These are phyloP conservation scores for Claviceps purpurea DNA, from an alignment of 2,329 filamentous ascomycete genomes.

Conservation along the genomic window DNA sequence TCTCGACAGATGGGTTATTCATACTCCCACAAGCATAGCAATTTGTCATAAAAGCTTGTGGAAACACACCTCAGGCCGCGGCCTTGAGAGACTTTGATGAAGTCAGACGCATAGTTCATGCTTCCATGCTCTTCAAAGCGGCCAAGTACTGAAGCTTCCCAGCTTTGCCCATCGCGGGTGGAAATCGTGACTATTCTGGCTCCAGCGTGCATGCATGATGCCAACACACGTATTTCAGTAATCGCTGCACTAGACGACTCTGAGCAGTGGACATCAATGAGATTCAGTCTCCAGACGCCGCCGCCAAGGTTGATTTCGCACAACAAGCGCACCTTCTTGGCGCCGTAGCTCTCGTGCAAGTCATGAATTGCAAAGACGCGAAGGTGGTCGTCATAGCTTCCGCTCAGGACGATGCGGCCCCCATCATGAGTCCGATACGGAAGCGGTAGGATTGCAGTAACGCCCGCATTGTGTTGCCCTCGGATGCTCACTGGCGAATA, in stretches of 20 bases:
- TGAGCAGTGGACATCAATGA: conserved; percentile 27
- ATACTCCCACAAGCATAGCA: conserved; percentile 53
- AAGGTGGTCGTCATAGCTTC: conserved; percentile 81
- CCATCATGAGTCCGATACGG: conserved; percentile 25
- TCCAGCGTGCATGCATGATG: conserved; percentile 90
- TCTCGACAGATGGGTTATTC: not conserved
- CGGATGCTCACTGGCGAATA: conserved; percentile 23
- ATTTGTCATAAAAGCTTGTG: conserved; percentile 65
- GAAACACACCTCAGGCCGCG: conserved; percentile 39
- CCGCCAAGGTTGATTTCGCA: conserved; percentile 56
- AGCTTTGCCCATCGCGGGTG: conserved; percentile 26
- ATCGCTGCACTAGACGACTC: conserved; percentile 12
- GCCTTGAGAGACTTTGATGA: conserved; percentile 27
- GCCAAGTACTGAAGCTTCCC: conserved; percentile 51
- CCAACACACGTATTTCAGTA: conserved; percentile 43
- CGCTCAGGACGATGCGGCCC: conserved; percentile 57
- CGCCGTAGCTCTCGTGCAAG: conserved; percentile 24
- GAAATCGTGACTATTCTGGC: conserved; percentile 46
- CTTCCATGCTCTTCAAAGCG: conserved; percentile 77
- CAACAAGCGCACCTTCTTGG: conserved; percentile 36
- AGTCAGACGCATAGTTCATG: conserved; percentile 88
- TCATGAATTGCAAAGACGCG: conserved; percentile 47
- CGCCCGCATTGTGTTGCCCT: conserved; percentile 59
- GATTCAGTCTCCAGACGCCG: conserved; percentile 77
- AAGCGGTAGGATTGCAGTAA: conserved; percentile 74